Percentiles rank a stretch among this genome's conserved stretches.
Evolutionary conservation across 768 basidiomycete species (phyloP).

Genomic region (Serendipita vermifera): DNA sequence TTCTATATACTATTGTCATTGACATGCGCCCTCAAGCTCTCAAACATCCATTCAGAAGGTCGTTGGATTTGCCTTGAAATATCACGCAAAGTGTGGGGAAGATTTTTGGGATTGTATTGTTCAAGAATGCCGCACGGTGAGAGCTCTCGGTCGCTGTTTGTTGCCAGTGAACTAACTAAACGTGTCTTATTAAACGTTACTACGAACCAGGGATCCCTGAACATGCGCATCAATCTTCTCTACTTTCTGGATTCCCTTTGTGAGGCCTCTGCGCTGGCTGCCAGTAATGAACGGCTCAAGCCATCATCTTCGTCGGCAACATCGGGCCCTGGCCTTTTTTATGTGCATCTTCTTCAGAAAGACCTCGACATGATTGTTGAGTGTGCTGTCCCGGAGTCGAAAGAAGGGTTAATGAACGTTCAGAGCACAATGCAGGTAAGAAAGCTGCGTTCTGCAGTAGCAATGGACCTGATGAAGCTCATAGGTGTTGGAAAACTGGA

Average conservation of each 20-base stretch:
- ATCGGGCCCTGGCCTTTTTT: slow-evolving; percentile 33
- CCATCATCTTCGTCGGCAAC: slow-evolving; percentile 27
- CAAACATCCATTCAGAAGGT: slow-evolving; percentile 83
- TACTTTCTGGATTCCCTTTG: slow-evolving; percentile 85
- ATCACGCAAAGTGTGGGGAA: slow-evolving; percentile 73
- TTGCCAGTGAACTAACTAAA: no score
- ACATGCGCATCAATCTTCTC: slow-evolving; percentile 84
- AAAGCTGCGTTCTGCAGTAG: background rate
- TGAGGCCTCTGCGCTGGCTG: slow-evolving; percentile 55
- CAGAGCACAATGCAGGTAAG: slow-evolving; percentile 75
- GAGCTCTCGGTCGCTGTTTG: slow-evolving; percentile 5
- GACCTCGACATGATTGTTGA: slow-evolving; percentile 70
- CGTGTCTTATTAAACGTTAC: no score
- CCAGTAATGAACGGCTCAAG: slow-evolving; percentile 28
- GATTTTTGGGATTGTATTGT: slow-evolving; percentile 90
- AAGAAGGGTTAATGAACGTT: slow-evolving; percentile 76
- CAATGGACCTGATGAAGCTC: background rate
- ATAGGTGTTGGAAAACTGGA: slow-evolving; percentile 87
- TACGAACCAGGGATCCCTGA: slow-evolving; percentile 74
- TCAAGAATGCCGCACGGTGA: slow-evolving; percentile 80
- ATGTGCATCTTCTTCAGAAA: slow-evolving; percentile 64
- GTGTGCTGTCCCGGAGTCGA: slow-evolving; percentile 76
- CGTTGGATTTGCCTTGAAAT: slow-evolving; percentile 73
- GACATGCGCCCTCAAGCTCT: slow-evolving; percentile 35
- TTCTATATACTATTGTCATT: slow-evolving; percentile 5